Percentiles rank a stretch among this genome's conserved stretches.
These are phyloP conservation scores for Nakataea oryzae DNA, from an alignment of 2,329 filamentous ascomycete species.

Conservation along the genomic window DNA sequence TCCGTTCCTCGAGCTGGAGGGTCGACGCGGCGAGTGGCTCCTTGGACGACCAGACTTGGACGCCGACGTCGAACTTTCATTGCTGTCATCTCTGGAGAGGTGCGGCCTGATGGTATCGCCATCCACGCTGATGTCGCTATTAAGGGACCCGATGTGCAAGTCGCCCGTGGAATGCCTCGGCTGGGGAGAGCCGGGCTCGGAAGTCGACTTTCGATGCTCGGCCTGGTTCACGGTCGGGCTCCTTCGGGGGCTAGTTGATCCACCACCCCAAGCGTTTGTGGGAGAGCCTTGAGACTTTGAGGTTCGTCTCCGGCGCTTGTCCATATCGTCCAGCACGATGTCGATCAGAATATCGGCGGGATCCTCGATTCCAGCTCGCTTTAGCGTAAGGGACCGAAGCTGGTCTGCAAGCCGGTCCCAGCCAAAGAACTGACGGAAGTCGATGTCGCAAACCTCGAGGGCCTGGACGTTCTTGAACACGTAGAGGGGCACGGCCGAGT, in stretches of 20 bases:
- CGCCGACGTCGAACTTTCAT: conserved; percentile 31
- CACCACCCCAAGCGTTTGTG: conserved; percentile 52
- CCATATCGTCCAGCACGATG: conserved; percentile 93
- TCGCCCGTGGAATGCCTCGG: conserved; percentile 35
- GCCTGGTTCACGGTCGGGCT: conserved; percentile 54
- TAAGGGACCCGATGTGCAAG: conserved; percentile 49
- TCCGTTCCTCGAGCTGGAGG: conserved; percentile 62
- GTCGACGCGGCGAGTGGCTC: conserved; percentile 74
- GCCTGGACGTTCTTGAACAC: conserved; percentile 95
- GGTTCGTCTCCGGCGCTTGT: conserved; percentile 78
- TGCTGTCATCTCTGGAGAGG: conserved; percentile 33
- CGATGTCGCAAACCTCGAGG: conserved; percentile 87
- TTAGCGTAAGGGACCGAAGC: conserved; percentile 78
- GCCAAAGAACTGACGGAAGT: conserved; percentile 93
- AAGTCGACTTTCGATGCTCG: conserved; percentile 58
- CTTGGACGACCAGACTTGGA: conserved; percentile 43
- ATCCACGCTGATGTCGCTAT: conserved; percentile 37
- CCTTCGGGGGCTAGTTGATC: conserved; percentile 43
- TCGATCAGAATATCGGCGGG: conserved; percentile 82
- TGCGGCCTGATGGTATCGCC: conserved; percentile 33
- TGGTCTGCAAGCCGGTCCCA: conserved; percentile 94
- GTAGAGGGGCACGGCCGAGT: conserved; percentile 91
- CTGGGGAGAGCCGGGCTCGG: conserved; percentile 54
- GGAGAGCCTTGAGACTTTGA: conserved; percentile 79
- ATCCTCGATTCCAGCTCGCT: conserved; percentile 79